phyloP scores from a whole-genome alignment of 768 basidiomycete species.

The Kwoniella mangroviensis region DNA sequence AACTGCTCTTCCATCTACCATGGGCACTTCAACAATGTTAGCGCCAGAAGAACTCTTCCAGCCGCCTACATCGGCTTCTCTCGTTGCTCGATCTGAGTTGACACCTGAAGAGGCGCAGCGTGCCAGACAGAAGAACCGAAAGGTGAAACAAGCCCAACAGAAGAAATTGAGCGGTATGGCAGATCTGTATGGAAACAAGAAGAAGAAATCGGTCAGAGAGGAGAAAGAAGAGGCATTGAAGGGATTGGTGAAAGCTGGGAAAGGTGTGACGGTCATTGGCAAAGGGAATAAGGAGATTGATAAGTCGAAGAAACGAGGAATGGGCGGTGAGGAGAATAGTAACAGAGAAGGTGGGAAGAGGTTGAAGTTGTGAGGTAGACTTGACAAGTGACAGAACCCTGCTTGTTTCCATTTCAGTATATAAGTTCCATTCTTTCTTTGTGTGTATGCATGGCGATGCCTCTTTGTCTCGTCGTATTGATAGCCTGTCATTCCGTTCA shows the following conservation, averaged over 20 bases:
- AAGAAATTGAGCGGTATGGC: constrained; percentile 74
- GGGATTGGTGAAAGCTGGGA: constrained; percentile 75
- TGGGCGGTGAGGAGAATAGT: constrained; percentile 14
- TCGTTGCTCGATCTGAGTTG: constrained; percentile 75
- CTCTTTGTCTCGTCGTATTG: background rate
- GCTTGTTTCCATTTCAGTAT: background rate
- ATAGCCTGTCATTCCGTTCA: background rate
- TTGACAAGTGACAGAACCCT: too few relatives aligned
- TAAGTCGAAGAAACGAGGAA: constrained; percentile 33
- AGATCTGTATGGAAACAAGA: constrained; percentile 61
- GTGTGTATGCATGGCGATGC: constrained; percentile 28
- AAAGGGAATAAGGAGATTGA: constrained; percentile 46
- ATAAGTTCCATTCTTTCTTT: background rate
- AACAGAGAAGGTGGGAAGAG: constrained; percentile 43
- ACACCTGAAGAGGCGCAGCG: constrained; percentile 82
- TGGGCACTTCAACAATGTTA: constrained; percentile 75
- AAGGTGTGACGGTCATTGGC: constrained; percentile 57
- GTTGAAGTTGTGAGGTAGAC: constrained; percentile 47
- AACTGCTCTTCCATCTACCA: constrained; percentile 83
- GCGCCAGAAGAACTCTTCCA: constrained; percentile 89
- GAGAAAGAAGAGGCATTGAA: constrained; percentile 85
- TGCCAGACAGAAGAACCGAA: constrained; percentile 60
- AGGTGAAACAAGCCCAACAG: constrained; percentile 66
- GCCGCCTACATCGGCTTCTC: constrained; percentile 62
- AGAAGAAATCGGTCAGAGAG: constrained; percentile 63